These are phyloP conservation scores for Nepenthes alata DNA, from an alignment of 179 eudicot species.

Conservation along the genomic window DNA sequence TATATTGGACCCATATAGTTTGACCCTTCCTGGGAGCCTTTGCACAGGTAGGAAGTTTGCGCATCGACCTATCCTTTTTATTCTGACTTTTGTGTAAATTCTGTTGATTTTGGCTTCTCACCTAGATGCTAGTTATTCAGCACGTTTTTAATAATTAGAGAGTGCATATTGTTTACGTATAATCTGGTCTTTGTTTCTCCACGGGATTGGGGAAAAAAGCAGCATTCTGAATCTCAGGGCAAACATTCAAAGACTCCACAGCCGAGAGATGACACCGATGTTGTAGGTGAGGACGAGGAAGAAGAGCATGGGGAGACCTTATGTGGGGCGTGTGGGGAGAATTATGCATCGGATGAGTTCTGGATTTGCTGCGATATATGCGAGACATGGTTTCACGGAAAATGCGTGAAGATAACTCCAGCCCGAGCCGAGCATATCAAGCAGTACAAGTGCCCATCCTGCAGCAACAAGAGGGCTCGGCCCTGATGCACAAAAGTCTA, in stretches of 20 bases:
- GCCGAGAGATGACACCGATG: slow-evolving; percentile 32
- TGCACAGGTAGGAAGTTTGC: too few species aligned
- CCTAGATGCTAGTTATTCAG: not conserved
- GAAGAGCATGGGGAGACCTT: slow-evolving; percentile 66
- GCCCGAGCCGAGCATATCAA: slow-evolving; percentile 82
- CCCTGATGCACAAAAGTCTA: slow-evolving; percentile 11
- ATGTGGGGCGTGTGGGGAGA: slow-evolving; percentile 77
- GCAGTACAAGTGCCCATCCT: slow-evolving; percentile 87
- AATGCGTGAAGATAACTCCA: slow-evolving; percentile 85
- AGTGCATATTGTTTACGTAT: not conserved
- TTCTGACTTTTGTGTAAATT: too few species aligned
- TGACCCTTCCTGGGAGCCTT: too few species aligned
- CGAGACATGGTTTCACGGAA: slow-evolving; percentile 93
- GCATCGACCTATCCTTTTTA: too few species aligned
- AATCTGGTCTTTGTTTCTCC: not conserved
- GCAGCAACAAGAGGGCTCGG: slow-evolving; percentile 74
- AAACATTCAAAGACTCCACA: slow-evolving; percentile 25
- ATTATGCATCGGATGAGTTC: slow-evolving; percentile 59
- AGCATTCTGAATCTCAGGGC: slow-evolving; percentile 29
- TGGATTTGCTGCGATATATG: slow-evolving; percentile 92
- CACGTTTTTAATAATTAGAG: not conserved
- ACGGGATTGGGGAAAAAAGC: slow-evolving; percentile 6
- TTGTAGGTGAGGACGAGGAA: slow-evolving; percentile 41
- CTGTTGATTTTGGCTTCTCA: too few species aligned
- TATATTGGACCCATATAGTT: too few species aligned